phyloP scores from a whole-genome alignment of 306 rosid genomes.

The Castanopsis chinensis region DNA sequence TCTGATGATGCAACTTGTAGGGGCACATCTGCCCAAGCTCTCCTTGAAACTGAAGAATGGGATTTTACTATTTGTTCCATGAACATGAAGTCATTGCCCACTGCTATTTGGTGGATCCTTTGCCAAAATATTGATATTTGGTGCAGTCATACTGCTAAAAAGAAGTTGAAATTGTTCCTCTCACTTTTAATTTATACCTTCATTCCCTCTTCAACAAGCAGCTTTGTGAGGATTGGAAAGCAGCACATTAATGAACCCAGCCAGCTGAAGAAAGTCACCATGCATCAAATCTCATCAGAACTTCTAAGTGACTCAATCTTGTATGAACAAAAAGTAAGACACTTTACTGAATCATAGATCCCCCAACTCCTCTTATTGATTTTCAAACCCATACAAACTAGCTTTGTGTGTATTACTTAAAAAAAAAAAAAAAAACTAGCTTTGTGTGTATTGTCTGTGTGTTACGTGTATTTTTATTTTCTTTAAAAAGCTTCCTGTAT shows the following conservation, averaged over 20 bases:
- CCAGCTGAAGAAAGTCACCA: conserved; percentile 49
- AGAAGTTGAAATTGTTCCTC: conserved; percentile 61
- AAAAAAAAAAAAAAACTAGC: neutral
- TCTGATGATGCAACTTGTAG: conserved; percentile 31
- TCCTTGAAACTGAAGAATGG: conserved; percentile 47
- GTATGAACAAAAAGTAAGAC: conserved; percentile 73
- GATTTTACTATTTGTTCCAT: conserved; percentile 47
- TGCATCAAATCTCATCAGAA: conserved; percentile 62
- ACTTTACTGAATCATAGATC: conserved; percentile 6
- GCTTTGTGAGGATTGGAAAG: conserved; percentile 28
- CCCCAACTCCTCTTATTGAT: neutral
- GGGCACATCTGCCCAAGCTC: conserved; percentile 32
- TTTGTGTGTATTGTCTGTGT: neutral
- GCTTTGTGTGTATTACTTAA: neutral
- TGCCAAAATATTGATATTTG: conserved; percentile 83
- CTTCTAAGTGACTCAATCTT: conserved; percentile 62
- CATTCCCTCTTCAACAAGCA: conserved; percentile 38
- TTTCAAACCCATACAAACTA: neutral
- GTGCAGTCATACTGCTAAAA: conserved; percentile 71
- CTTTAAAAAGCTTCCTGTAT: conserved; percentile 7
- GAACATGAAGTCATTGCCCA: conserved; percentile 57
- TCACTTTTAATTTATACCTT: conserved; percentile 58
- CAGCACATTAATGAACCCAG: conserved; percentile 21
- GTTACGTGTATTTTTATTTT: conserved; percentile 8
- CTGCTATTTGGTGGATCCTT: conserved; percentile 73